Base-by-base conservation (phyloP, 495 filamentous ascomycete genomes). In the Lasiosphaeria miniovina region DNA sequence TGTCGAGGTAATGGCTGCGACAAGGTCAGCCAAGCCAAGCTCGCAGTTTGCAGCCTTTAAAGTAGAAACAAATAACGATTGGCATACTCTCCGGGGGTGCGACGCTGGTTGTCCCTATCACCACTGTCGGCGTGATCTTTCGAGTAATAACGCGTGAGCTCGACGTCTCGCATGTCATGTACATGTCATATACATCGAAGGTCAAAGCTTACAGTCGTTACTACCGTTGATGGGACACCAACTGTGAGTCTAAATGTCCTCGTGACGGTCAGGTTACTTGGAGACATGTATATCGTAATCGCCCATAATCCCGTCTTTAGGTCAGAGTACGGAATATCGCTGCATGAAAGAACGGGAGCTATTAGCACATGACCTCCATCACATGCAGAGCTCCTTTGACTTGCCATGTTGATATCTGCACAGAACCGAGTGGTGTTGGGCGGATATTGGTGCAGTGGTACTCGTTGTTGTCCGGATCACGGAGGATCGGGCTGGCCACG, bases 321-420 rank as follows among this genome's bases (percentile, higher is more conserved):
- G 15, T 51, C 48, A 8, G 51, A 51, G 34, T 65, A 65, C 11
- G 54, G 34, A 4, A 65, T 59, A n/a, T 52, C 55, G 41, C 62
- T 61, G 17, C 6, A 12, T 36, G 14, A 11, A n/a, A 11, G 1
- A 31, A 9, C 40, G 5, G 14, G 15, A 12, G 10, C 17, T 36
- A 15, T 14, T 24, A 41, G 11, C 11, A 15, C 40, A 31, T 14
- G 32, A 46, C 24, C 12, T 12, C 35, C n/a, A 12, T 14, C 4
- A n/a, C 32, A 6, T 46, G 12, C 8, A 45, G 17, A 12, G 49
- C 4, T 8, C 4, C 31, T 7, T 24, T 24, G 24, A 4, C 51
- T 12, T 11, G 63, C 64, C 64, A 66, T 52, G 61, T 53, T 56
- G 65, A 67, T 53, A 67, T 61, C 41, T 63, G 58, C 8, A 63